These are phyloP conservation scores for Fusarium palustre DNA, from an alignment of 2,329 filamentous ascomycete species.

Conservation along the genomic window DNA sequence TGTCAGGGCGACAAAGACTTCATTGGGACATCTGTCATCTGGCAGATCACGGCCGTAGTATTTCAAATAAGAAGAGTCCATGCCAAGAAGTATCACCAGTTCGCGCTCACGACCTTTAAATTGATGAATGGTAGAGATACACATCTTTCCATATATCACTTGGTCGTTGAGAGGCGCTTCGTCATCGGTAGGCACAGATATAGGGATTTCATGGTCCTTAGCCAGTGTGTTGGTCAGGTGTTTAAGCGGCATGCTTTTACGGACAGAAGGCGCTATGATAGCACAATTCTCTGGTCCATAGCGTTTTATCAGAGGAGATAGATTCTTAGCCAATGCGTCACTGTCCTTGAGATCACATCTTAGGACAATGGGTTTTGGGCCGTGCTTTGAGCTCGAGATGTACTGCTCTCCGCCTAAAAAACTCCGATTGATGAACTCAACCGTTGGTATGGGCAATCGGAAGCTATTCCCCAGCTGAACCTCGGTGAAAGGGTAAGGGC, in stretches of 20 bases:
- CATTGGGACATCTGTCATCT: conserved; percentile 48
- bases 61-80: conserved; percentile 45
- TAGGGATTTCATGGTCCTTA: conserved; percentile 29
- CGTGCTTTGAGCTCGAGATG: conserved; percentile 47
- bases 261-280: conserved; percentile 22
- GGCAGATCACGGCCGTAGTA: conserved; percentile 43
- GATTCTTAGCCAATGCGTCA: conserved; percentile 22
- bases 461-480: conserved; percentile 45
- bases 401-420: conserved; percentile 47
- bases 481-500: conserved; percentile 37
- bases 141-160: conserved; percentile 47
- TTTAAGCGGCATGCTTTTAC: background rate
- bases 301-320: conserved; percentile 38
- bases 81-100: conserved; percentile 46
- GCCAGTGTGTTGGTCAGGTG: conserved; percentile 14
- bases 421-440: conserved; percentile 45
- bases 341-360: conserved; percentile 23
- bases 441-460: conserved; percentile 42
- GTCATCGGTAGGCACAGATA: conserved; percentile 42
- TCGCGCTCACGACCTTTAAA: conserved; percentile 52
- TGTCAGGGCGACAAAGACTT: conserved; percentile 48
- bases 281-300: conserved; percentile 37
- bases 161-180: conserved; percentile 43
- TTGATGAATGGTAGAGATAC: conserved; percentile 49
- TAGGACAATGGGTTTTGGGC: conserved; percentile 47